Conservation (phyloP, 352 stramenopile genomes). For the Nothophytophthora sp. region DNA sequence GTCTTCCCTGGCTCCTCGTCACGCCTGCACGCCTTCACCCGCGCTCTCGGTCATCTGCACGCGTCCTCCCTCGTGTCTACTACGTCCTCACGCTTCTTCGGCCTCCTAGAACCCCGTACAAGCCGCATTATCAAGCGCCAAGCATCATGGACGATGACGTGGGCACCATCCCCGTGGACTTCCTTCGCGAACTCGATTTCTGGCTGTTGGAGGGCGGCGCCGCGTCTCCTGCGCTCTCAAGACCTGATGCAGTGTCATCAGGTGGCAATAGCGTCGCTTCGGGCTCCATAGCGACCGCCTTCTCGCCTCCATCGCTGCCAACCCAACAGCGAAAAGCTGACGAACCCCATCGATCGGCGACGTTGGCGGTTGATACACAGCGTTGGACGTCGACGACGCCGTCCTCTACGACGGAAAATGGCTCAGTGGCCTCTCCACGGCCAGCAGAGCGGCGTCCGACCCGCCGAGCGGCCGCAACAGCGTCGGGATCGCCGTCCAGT, state of each 20-base stretch:
- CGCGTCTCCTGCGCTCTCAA: not conserved
- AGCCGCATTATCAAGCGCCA: too few relatives aligned
- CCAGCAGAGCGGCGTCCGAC: not conserved
- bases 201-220: slow-evolving; percentile 17
- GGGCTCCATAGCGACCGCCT: slow-evolving; percentile 7
- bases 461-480: slow-evolving; percentile 1
- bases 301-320: slow-evolving; percentile 8
- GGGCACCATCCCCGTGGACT: slow-evolving; percentile 18
- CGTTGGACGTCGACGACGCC: not conserved
- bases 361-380: slow-evolving; percentile 6
- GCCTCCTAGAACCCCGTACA: too few relatives aligned
- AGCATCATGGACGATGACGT: slow-evolving; percentile 18
- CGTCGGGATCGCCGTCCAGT: slow-evolving; percentile 1
- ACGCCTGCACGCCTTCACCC: too few relatives aligned
- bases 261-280: not conserved
- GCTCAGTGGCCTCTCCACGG: not conserved
- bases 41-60: too few relatives aligned
- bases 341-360: slow-evolving; percentile 10
- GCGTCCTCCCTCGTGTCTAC: too few relatives aligned
- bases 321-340: not conserved
- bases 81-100: too few relatives aligned
- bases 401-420: not conserved
- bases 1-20: too few relatives aligned
- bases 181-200: slow-evolving; percentile 30
- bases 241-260: not conserved